A percentile compares a stretch with the other conserved stretches of the same genome.
Conservation (phyloP, 352 stramenopile species). For the Globisporangium recalcitrans region DNA sequence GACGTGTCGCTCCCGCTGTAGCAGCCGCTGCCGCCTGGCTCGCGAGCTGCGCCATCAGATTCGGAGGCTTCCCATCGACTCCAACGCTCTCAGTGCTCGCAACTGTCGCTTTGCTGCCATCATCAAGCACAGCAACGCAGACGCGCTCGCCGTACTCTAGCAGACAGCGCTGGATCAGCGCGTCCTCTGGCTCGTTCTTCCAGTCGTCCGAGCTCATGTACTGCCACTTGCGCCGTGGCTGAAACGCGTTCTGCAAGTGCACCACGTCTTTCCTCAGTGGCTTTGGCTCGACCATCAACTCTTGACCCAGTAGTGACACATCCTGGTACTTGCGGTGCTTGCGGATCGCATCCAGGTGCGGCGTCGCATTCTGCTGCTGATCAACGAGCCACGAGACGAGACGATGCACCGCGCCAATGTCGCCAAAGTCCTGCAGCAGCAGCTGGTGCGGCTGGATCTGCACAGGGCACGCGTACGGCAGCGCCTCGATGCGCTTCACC, state of each 20-base stretch:
- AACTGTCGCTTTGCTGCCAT: not conserved
- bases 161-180: slow-evolving; percentile 70
- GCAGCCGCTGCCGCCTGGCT: slow-evolving; percentile 41
- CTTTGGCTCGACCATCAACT: not conserved
- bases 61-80: not conserved
- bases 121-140: slow-evolving; percentile 5
- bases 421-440: slow-evolving; percentile 72
- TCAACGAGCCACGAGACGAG: slow-evolving; percentile 55
- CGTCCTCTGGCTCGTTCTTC: slow-evolving; percentile 49
- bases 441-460: slow-evolving; percentile 65
- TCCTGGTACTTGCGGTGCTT: slow-evolving; percentile 28
- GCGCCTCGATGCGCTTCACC: slow-evolving; percentile 34
- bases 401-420: slow-evolving; percentile 50
- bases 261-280: slow-evolving; percentile 40
- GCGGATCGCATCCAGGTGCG: slow-evolving; percentile 38
- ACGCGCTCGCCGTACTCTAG: slow-evolving; percentile 77
- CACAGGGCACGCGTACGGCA: slow-evolving; percentile 26
- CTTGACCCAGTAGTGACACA: slow-evolving; percentile 11
- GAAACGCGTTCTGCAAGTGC: slow-evolving; percentile 35
- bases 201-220: slow-evolving; percentile 22
- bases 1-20: slow-evolving; percentile 6
- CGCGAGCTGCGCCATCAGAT: slow-evolving; percentile 40
- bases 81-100: not conserved
- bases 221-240: slow-evolving; percentile 39
- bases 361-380: slow-evolving; percentile 20